phyloP scores from a whole-genome alignment of 306 rosid species.

The Hylodesmum podocarpum region DNA sequence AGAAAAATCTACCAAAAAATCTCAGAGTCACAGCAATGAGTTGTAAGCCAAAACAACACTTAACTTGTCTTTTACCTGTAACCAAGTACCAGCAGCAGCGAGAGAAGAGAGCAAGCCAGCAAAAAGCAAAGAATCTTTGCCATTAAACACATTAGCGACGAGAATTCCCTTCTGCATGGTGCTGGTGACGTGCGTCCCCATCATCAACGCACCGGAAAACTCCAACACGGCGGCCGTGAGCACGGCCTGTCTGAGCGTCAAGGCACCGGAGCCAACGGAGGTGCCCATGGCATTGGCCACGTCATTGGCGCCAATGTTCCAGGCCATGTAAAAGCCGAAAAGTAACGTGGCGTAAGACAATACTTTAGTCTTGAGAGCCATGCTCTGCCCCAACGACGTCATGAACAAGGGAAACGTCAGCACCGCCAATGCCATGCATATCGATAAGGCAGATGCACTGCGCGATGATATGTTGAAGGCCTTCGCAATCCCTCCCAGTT shows the following conservation, averaged over 20 bases:
- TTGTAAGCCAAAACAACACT: too few species aligned
- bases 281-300: slow-evolving; percentile 99
- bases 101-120: slow-evolving; percentile 92
- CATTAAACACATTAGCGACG: slow-evolving; percentile 73
- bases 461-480: slow-evolving; percentile 72
- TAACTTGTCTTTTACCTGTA: slow-evolving; percentile 87
- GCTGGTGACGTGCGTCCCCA: slow-evolving; percentile 90
- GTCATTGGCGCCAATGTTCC: slow-evolving; percentile 98
- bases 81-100: slow-evolving; percentile 99
- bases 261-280: slow-evolving; percentile 93
- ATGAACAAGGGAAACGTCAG: slow-evolving; percentile 65
- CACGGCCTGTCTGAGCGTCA: slow-evolving; percentile 85
- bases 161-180: slow-evolving; percentile 98
- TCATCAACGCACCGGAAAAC: slow-evolving; percentile 80
- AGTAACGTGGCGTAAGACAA: slow-evolving; percentile 66
- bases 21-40: too few species aligned
- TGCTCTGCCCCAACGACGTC: slow-evolving; percentile 66
- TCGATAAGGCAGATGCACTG: slow-evolving; percentile 61
- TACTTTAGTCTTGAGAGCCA: slow-evolving; percentile 58
- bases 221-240: slow-evolving; percentile 83
- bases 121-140: slow-evolving; percentile 67
- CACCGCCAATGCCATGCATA: slow-evolving; percentile 68
- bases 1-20: too few species aligned
- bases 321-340: slow-evolving; percentile 98
- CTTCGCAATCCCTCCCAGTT: slow-evolving; percentile 57